Evolutionary conservation across 441 rosid species (phyloP), one percentile per base, ranked within the genome.

Genomic region (Mallotus repandus): DNA sequence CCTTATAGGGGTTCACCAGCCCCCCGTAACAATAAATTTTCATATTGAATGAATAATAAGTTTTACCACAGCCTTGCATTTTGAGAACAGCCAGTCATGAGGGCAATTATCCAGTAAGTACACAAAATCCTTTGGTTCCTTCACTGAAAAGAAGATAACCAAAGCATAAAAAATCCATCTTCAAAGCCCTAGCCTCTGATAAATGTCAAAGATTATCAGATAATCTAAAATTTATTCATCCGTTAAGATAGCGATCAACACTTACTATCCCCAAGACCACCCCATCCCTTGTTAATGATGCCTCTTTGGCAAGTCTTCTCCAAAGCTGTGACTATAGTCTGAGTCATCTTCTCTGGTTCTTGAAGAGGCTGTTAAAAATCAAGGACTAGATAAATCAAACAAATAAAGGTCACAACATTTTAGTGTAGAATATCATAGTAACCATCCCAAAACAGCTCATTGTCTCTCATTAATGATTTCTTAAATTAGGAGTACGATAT

Each of bases 281-380:
- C 99, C 99, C 99, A 94, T 53, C 99, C 99, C 85, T 92, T 92
- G 81, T 92, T 94, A 76, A 94, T 92, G 84, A 94, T 91, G 82
- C 97, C 99, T 84, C 99, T 88, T 84, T 94, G 98, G 78, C 85
- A 86, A 41, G 99, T 94, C 83, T 74, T 75, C 75, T 88, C 89
- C 81, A 94, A 80, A 62, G 98, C 98, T 70, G 84, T 83, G 50
- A 91, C 92, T 71, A 92, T 94, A 76, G 86, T 83, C 74, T 89
- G 89, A 66, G 94, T 94, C 99, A 94, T 94, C 76, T 89, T 89
- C 78, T 86, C 90, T 65, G 99, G 98, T 78, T 87, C 94, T 89
- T 89, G 83, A 59, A 94, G 94, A 79, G 99, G 99, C 98, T 94
- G 86, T 49, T 38, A 53, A 21, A 63, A 49, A 38, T 62, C 11